Conservation (phyloP, 345 rosid genomes). For the Citrus trifoliata region DNA sequence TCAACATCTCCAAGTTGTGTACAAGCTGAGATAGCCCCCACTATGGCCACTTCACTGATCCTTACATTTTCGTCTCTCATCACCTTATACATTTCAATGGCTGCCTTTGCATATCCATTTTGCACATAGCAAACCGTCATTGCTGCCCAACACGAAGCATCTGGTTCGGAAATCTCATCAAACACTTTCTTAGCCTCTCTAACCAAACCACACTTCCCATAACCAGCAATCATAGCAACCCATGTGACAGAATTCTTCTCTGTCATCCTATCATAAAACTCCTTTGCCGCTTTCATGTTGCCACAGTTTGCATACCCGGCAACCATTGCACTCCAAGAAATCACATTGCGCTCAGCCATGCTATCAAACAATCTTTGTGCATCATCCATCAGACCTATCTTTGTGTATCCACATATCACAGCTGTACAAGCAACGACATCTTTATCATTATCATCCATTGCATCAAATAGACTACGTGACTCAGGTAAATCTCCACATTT, state of each 20-base stretch:
- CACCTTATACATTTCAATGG: conserved; percentile 30
- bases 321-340: conserved; percentile 52
- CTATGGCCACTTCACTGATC: conserved; percentile 44
- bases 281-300: conserved; percentile 36
- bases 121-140: conserved; percentile 52
- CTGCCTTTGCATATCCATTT: conserved; percentile 40
- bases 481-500: conserved; percentile 41
- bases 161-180: conserved; percentile 31
- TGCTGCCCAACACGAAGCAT: conserved; percentile 54
- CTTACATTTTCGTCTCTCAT: conserved; percentile 24
- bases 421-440: conserved; percentile 68
- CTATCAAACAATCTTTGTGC: conserved; percentile 37
- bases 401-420: conserved; percentile 56
- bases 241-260: conserved; percentile 38
- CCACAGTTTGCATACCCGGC: conserved; percentile 51
- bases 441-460: conserved; percentile 40
- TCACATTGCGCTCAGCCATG: conserved; percentile 26
- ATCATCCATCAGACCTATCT: conserved; percentile 36
- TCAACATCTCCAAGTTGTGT: conserved; percentile 52
- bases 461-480: conserved; percentile 47
- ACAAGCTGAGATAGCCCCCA: conserved; percentile 39
- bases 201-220: conserved; percentile 39
- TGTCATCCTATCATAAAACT: conserved; percentile 32
- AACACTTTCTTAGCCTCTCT: conserved; percentile 42
- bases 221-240: conserved; percentile 53